Percentiles rank a stretch among this genome's conserved stretches.
Evolutionary conservation across 176 grass and related monocot species (phyloP).

Genomic region (Miscanthus lutarioriparius): DNA sequence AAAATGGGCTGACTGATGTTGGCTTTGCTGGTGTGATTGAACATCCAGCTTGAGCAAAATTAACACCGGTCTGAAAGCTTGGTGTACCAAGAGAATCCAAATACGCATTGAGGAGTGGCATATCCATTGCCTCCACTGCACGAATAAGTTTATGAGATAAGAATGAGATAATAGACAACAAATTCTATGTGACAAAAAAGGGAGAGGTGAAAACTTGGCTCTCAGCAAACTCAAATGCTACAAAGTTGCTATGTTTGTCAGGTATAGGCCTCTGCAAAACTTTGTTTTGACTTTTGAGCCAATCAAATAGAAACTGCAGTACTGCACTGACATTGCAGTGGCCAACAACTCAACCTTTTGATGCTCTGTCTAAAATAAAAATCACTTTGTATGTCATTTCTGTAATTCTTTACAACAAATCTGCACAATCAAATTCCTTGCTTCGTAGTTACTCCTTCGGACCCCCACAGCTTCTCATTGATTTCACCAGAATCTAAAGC

Average conservation of each 20-base stretch:
- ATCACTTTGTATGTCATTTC: background rate
- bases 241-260: background rate
- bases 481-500: slow-evolving; percentile 7
- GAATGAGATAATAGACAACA: slow-evolving; percentile 1
- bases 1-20: slow-evolving; percentile 92
- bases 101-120: slow-evolving; percentile 86
- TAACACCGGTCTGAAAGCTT: slow-evolving; percentile 74
- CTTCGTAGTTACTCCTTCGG: background rate
- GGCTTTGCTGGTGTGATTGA: slow-evolving; percentile 91
- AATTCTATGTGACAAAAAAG: background rate
- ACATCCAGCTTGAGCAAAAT: slow-evolving; percentile 94
- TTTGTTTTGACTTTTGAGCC: background rate
- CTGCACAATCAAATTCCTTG: background rate
- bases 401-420: background rate
- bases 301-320: background rate
- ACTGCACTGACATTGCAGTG: background rate
- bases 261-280: background rate
- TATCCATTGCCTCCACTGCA: slow-evolving; percentile 87
- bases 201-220: background rate
- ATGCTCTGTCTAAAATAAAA: background rate
- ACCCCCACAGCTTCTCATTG: background rate
- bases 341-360: background rate
- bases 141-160: slow-evolving; percentile 18
- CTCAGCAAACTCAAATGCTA: background rate
- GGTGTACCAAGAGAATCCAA: slow-evolving; percentile 83